These are phyloP conservation scores for Ascochyta lentis DNA, from an alignment of 2,329 filamentous ascomycete genomes.

Conservation along the genomic window DNA sequence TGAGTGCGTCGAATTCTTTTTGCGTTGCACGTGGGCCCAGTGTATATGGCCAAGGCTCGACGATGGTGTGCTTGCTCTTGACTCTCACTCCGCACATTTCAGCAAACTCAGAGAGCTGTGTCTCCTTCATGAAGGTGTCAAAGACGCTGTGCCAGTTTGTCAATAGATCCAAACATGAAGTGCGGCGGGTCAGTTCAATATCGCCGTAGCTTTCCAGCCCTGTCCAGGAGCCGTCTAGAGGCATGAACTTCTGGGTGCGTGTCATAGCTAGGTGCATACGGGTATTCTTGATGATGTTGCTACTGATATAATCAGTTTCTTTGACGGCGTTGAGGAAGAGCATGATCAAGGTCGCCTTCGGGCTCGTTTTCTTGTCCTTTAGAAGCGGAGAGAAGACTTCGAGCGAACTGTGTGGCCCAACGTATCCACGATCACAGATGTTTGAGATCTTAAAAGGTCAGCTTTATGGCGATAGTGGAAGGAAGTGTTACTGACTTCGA, in stretches of 20 bases:
- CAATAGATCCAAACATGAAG: no score
- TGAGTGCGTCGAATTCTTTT: no score
- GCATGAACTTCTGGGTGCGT: neutral
- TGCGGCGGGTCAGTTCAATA: neutral
- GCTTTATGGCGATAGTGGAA: neutral
- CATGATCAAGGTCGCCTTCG: conserved; percentile 51
- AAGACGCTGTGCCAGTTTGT: no score
- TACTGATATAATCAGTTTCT: conserved; percentile 18
- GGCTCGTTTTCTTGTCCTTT: conserved; percentile 41
- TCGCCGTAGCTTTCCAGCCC: neutral
- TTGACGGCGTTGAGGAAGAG: conserved; percentile 51
- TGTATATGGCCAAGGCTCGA: no score
- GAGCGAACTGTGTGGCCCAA: conserved; percentile 39
- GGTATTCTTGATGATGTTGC: neutral
- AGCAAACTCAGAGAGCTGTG: no score
- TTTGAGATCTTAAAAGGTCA: conserved; percentile 46
- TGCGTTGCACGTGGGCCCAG: no score
- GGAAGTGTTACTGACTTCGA: conserved; percentile 46
- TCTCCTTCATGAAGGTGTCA: no score
- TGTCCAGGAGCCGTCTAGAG: neutral
- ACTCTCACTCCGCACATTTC: no score
- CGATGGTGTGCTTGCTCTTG: no score
- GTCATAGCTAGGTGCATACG: neutral
- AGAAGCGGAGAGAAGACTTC: conserved; percentile 44
- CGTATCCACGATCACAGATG: conserved; percentile 47